A percentile compares a stretch with the other conserved stretches of the same genome.
phyloP scores from a whole-genome alignment of 225 moss, liverwort and hornwort species.

The Thuidium tamariscinum region DNA sequence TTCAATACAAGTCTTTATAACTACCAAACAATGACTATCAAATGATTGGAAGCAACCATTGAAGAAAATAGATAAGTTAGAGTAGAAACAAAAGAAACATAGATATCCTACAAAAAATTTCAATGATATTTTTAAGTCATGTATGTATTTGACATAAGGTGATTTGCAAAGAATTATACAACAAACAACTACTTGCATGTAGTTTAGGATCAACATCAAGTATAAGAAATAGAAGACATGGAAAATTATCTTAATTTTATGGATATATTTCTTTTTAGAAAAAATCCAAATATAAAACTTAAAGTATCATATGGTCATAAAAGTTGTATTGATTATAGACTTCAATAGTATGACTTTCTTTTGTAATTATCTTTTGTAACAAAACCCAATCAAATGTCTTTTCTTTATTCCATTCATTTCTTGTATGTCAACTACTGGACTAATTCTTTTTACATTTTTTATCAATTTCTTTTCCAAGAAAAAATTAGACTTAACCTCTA shows the following conservation, averaged over 20 bases:
- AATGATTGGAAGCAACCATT: not conserved
- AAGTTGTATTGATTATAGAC: not conserved
- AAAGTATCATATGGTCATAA: accelerated
- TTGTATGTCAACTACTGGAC: not conserved
- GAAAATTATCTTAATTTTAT: not conserved
- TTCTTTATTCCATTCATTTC: not conserved
- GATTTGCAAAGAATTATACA: not conserved
- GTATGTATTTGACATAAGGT: not conserved
- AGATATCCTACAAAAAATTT: not conserved
- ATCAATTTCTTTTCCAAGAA: not conserved
- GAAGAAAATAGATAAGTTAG: not conserved
- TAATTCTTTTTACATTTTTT: not conserved
- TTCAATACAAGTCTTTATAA: not conserved
- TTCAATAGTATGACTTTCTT: not conserved
- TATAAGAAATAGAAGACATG: not conserved
- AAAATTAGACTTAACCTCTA: not conserved
- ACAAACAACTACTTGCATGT: not conserved
- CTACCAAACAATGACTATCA: not conserved
- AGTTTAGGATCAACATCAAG: accelerated
- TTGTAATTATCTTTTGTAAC: not conserved
- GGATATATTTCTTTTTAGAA: not conserved
- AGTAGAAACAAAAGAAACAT: accelerated
- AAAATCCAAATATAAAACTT: not conserved
- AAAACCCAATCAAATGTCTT: not conserved
- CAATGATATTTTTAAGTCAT: not conserved